A percentile compares a stretch with the other conserved stretches of the same genome.
These are phyloP conservation scores for Pelargonium fulgidum DNA, from an alignment of 441 rosid species.

Conservation along the genomic window DNA sequence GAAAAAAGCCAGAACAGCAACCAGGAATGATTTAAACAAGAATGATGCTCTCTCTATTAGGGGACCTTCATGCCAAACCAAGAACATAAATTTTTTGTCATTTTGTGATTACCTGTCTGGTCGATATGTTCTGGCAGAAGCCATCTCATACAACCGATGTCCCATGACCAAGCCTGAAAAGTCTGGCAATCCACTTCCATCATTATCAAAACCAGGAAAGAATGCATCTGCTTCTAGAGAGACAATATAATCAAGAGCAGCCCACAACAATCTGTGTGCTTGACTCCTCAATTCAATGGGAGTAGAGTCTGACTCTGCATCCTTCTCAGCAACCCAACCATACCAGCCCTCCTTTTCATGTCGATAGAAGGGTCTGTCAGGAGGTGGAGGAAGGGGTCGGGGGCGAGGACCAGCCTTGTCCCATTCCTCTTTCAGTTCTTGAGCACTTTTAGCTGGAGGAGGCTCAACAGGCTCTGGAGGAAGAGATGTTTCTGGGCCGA, in stretches of 20 bases:
- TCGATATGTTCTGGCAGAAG: constrained; percentile 24
- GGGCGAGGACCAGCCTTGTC: constrained; percentile 93
- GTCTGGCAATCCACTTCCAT: constrained; percentile 86
- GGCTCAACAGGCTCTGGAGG: constrained; percentile 37
- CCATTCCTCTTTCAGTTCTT: constrained; percentile 81
- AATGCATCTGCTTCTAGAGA: constrained; percentile 90
- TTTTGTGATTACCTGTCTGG: constrained; percentile 8
- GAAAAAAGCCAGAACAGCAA: not conserved
- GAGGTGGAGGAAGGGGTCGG: constrained; percentile 99
- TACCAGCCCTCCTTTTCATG: constrained; percentile 99
- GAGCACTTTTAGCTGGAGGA: constrained; percentile 54
- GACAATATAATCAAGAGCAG: constrained; percentile 85
- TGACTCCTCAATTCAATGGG: constrained; percentile 64
- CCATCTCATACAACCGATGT: constrained; percentile 75
- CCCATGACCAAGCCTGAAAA: constrained; percentile 97
- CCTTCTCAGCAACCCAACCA: constrained; percentile 81
- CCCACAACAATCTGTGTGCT: constrained; percentile 92
- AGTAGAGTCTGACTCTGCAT: constrained; percentile 72
- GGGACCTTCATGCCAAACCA: not conserved
- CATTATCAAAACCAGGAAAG: constrained; percentile 83
- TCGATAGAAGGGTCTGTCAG: constrained; percentile 81
- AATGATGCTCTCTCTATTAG: not conserved
- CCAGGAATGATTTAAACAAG: not conserved
- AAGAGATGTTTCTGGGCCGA: constrained; percentile 79
- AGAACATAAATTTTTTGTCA: not conserved